A percentile compares a stretch with the other conserved stretches of the same genome.
Conservation (phyloP, 768 basidiomycete species). For the Kwoniella heveanensis region DNA sequence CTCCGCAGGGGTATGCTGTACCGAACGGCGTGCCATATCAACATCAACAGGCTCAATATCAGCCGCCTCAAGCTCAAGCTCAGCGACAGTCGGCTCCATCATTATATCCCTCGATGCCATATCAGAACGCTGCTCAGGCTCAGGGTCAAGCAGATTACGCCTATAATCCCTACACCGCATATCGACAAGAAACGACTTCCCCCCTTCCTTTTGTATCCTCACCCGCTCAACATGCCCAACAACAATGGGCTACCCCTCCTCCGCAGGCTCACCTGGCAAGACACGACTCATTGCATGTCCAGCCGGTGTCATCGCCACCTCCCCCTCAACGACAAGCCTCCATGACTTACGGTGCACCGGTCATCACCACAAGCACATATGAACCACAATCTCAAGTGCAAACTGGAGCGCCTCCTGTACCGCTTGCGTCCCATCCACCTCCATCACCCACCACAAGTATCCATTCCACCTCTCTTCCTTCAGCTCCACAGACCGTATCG, state of each 20-base stretch:
- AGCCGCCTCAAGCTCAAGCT: slow-evolving; percentile 22
- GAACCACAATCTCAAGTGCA: not conserved
- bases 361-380: not conserved
- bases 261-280: slow-evolving; percentile 23
- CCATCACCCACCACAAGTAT: slow-evolving; percentile 14
- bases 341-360: slow-evolving; percentile 23
- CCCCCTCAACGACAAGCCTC: slow-evolving; percentile 24
- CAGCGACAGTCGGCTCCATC: slow-evolving; percentile 27
- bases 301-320: slow-evolving; percentile 20
- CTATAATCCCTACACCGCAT: slow-evolving; percentile 23
- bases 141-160: too few species aligned
- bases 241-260: slow-evolving; percentile 17
- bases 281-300: slow-evolving; percentile 30
- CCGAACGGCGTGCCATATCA: slow-evolving; percentile 5
- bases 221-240: slow-evolving; percentile 13
- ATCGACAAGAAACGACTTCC: slow-evolving; percentile 11
- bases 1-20: slow-evolving; percentile 9
- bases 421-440: slow-evolving; percentile 15
- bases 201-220: not conserved
- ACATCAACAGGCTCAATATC: slow-evolving; percentile 20
- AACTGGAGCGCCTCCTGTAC: slow-evolving; percentile 13
- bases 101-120: slow-evolving; percentile 47
- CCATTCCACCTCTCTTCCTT: not conserved
- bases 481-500: slow-evolving; percentile 1
- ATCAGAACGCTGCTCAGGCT: slow-evolving; percentile 33